A percentile compares a stretch with the other conserved stretches of the same genome.
phyloP scores from a whole-genome alignment of 1,284 basidiomycete genomes.

The Prillingera fragicola region DNA sequence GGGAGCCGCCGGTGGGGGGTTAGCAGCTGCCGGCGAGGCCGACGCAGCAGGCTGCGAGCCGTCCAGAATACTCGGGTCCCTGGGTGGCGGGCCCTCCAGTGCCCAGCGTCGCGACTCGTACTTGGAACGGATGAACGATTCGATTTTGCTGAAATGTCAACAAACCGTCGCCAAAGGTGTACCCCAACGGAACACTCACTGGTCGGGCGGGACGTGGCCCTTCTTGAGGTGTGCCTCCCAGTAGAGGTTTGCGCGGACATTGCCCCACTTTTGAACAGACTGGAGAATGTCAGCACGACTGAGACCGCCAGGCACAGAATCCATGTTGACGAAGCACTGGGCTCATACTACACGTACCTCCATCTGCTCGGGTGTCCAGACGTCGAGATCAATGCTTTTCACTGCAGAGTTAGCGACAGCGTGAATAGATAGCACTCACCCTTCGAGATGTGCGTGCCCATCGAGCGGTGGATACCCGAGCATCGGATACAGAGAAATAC shows the following conservation, averaged over 20 bases:
- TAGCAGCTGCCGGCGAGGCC: background rate
- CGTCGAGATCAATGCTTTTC: conserved; percentile 95
- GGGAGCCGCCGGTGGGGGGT: background rate
- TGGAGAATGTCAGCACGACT: conserved; percentile 35
- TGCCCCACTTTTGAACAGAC: conserved; percentile 92
- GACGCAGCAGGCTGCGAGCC: conserved; percentile 16
- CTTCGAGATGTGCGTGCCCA: conserved; percentile 96
- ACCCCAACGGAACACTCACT: conserved; percentile 67
- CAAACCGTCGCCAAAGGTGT: background rate
- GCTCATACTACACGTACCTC: too few species aligned
- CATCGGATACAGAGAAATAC: conserved; percentile 94
- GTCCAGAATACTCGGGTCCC: conserved; percentile 76
- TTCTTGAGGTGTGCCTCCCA: conserved; percentile 95
- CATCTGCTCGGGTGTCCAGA: conserved; percentile 98
- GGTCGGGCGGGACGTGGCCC: conserved; percentile 89
- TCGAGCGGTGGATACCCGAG: conserved; percentile 94
- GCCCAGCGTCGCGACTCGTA: conserved; percentile 94
- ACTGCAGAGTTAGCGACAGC: conserved; percentile 50
- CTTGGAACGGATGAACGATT: conserved; percentile 95
- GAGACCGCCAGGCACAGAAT: background rate
- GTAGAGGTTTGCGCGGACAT: conserved; percentile 82
- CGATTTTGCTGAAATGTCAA: conserved; percentile 71
- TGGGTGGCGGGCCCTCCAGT: conserved; percentile 74
- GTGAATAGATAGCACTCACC: conserved; percentile 27
- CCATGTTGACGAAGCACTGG: background rate